Evolutionary conservation across 768 basidiomycete species (phyloP).

Genomic region (Solioccasus polychromus): DNA sequence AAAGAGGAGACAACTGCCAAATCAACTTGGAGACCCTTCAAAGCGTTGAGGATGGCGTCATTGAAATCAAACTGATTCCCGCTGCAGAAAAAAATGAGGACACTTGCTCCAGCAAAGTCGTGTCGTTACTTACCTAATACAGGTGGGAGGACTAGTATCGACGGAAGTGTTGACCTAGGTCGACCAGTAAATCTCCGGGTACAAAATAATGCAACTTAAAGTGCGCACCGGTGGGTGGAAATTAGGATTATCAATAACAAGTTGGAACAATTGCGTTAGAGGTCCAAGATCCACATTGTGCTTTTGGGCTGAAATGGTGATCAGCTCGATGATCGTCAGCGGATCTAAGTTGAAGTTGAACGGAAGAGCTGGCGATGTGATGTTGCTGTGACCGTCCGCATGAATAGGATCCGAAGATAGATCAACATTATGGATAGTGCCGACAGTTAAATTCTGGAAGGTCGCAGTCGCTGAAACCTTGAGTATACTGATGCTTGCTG

Average conservation of each 20-base stretch:
- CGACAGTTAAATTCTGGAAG: conserved; percentile 54
- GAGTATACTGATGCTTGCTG: conserved; percentile 66
- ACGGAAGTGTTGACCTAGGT: conserved; percentile 54
- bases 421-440: conserved; percentile 56
- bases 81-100: conserved; percentile 33
- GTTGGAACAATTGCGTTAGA: conserved; percentile 51
- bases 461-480: conserved; percentile 50
- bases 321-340: conserved; percentile 54
- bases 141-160: conserved; percentile 50
- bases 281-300: conserved; percentile 63
- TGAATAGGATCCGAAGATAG: conserved; percentile 55
- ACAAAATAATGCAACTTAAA: background rate
- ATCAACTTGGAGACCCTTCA: conserved; percentile 58
- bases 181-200: background rate
- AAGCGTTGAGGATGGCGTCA: conserved; percentile 59
- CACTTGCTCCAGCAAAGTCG: background rate
- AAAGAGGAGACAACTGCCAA: conserved; percentile 51
- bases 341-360: conserved; percentile 66
- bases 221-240: conserved; percentile 47
- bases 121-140: conserved; percentile 46
- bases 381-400: conserved; percentile 54
- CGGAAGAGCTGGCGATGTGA: conserved; percentile 55
- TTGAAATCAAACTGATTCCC: conserved; percentile 63
- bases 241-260: conserved; percentile 48
- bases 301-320: conserved; percentile 47